Conservation (phyloP, 352 stramenopile species). For the Blastocystis sp. region DNA sequence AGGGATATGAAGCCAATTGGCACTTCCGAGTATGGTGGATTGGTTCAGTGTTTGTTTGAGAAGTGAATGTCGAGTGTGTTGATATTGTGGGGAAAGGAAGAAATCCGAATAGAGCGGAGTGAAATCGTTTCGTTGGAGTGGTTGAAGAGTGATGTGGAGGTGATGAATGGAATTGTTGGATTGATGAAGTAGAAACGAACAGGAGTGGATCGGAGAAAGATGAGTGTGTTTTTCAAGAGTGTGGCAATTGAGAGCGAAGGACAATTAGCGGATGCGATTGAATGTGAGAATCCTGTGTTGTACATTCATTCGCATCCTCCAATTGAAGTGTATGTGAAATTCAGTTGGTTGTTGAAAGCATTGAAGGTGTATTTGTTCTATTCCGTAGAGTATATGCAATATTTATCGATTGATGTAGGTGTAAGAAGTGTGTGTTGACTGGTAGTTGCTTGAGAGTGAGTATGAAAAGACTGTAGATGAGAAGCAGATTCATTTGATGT, state of each 20-base stretch:
- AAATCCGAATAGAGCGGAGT: not conserved
- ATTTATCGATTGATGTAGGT: not conserved
- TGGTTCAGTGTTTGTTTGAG: not conserved
- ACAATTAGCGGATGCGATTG: not conserved
- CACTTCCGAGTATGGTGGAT: not conserved
- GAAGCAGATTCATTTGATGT: not conserved
- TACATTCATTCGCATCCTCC: not conserved
- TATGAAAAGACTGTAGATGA: not conserved
- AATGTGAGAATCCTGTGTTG: not conserved
- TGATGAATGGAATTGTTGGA: not conserved
- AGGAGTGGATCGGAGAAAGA: not conserved
- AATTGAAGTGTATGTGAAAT: not conserved
- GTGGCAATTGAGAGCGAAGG: not conserved
- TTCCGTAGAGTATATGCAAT: not conserved
- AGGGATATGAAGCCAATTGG: not conserved
- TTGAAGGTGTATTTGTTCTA: not conserved
- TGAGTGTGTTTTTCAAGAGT: not conserved
- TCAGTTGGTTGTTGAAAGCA: not conserved
- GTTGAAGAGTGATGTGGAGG: not conserved
- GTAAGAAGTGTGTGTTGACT: not conserved
- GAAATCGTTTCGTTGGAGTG: not conserved
- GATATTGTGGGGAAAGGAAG: not conserved
- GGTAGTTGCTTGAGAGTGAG: not conserved
- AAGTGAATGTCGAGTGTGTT: not conserved
- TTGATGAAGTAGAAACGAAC: not conserved